Conservation (phyloP, 2,329 filamentous ascomycete species). For the Exophiala lecanii-corni region DNA sequence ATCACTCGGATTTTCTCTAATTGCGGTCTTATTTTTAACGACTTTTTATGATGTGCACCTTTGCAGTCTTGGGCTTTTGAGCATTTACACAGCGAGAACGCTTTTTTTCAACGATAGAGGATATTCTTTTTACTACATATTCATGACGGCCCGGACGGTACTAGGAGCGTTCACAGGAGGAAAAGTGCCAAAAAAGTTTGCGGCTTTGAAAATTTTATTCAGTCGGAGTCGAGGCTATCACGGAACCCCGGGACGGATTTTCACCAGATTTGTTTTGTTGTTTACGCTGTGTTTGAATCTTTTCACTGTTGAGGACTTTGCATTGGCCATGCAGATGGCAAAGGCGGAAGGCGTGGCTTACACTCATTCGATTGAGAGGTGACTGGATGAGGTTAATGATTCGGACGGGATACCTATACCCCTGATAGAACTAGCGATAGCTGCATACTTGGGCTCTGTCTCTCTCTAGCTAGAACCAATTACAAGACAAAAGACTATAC, state of each 20-base stretch:
- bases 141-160: conserved; percentile 18
- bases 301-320: conserved; percentile 6
- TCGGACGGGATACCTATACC: conserved; percentile 12
- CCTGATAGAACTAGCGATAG: conserved; percentile 10
- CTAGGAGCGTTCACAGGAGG: conserved; percentile 10
- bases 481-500: not conserved
- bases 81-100: conserved; percentile 23
- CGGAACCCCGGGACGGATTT: not conserved
- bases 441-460: not conserved
- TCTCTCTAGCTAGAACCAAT: too few species aligned
- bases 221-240: not conserved
- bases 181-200: conserved; percentile 23
- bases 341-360: too few species aligned
- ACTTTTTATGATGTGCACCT: conserved; percentile 19
- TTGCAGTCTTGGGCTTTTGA: conserved; percentile 21
- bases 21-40: conserved; percentile 21
- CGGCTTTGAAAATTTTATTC: conserved; percentile 1
- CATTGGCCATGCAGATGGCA: too few species aligned
- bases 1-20: conserved; percentile 14
- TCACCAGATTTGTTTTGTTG: not conserved
- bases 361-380: too few species aligned
- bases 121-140: conserved; percentile 16
- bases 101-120: conserved; percentile 18
- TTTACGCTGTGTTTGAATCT: conserved; percentile 7
- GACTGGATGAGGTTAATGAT: not conserved